These are phyloP conservation scores for Volvox reticuliferus DNA, from an alignment of 139 green algal species.

Conservation along the genomic window DNA sequence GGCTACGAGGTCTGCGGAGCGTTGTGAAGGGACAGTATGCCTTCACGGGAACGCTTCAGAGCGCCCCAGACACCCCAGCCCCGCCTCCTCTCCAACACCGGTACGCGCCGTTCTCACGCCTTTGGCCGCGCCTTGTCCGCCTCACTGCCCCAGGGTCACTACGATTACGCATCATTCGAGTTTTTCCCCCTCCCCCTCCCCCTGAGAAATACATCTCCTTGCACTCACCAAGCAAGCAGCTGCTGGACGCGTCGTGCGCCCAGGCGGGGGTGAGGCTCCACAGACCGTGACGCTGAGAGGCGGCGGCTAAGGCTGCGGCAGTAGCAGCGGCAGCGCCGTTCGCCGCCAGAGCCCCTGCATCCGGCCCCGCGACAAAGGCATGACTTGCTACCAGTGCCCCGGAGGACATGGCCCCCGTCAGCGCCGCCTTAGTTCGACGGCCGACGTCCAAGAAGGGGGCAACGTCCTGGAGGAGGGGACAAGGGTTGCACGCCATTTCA, in stretches of 20 bases:
- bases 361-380: not conserved
- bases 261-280: constrained; percentile 24
- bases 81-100: not conserved
- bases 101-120: not conserved
- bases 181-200: not conserved
- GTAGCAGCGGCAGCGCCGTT: not conserved
- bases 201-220: not conserved
- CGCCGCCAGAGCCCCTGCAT: not conserved
- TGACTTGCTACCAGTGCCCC: not conserved
- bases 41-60: no score
- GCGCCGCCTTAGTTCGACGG: not conserved
- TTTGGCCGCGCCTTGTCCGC: not conserved
- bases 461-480: constrained; percentile 1
- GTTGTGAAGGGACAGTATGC: no score
- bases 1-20: no score
- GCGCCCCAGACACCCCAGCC: no score
- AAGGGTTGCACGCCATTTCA: no score
- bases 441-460: not conserved
- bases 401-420: not conserved
- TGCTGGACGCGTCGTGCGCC: constrained; percentile 8
- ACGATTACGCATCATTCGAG: no score
- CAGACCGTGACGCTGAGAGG: constrained; percentile 33
- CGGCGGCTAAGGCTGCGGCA: not conserved
- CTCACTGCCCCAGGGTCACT: no score
- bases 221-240: constrained; percentile 56